Evolutionary conservation across 2,329 filamentous ascomycete genomes (phyloP), one percentile per base, ranked within the genome.

Genomic region (Aspergillus sp.): DNA sequence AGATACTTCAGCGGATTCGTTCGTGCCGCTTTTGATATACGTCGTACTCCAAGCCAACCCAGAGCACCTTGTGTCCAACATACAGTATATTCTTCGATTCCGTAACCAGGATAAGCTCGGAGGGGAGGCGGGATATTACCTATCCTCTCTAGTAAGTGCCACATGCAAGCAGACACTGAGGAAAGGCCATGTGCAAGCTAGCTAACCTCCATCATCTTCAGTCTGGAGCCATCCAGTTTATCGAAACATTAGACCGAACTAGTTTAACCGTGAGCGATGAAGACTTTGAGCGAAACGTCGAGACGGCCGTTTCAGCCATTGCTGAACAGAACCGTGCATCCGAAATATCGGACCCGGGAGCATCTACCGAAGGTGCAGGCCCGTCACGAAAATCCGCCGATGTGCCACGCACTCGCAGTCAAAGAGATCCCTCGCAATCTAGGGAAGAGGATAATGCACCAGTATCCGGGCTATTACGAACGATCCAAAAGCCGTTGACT

Each of bases 51-150:
- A 95, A 75, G 91, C 92, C 45, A 97, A 96, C 66, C 95, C 95
- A 0, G 93, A 97, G 60, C 91, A 98, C 74, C 80, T 99, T 35
- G 93, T 98, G 25, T 97, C 93, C 58, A 99, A 99, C 73, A 91
- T 99, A 3, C 95, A 99, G 75, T 99, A 99, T 74, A 98, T 99
- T 62, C 81, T 98, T 52, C 88, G 96, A 46, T 99, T 99, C 79
- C 87, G 95, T 52, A 97, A 98, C 69, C 95, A 97, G 75, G 95
- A 99, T 53, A 98, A 98, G 73, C 86, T 99, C 1, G 90, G 90
- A 23, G 95, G 95, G n/a, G 95, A 99, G 79, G 93, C 95, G 14
- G 95, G 95, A 12, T 99, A 99, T 76, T 99, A 99, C 75, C 85
- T 99, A 55, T 98, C 93, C 33, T 98, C 95, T 7, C 78, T 99